phyloP scores from a whole-genome alignment of 2,329 filamentous ascomycete species.

The Fusarium sp. region DNA sequence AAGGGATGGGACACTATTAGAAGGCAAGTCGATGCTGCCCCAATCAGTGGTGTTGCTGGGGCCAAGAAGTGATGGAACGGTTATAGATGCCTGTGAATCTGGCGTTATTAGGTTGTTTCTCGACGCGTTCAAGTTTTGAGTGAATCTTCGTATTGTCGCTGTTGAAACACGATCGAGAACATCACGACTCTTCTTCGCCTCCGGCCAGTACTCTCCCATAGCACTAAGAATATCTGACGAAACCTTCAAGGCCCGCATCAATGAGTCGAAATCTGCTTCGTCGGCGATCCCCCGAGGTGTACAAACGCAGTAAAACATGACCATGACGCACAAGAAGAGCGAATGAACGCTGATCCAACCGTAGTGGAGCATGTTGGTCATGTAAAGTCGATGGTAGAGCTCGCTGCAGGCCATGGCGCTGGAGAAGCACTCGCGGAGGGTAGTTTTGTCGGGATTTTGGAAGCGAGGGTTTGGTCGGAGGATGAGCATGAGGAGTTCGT shows the following conservation, averaged over 20 bases:
- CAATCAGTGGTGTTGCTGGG: not conserved
- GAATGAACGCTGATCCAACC: not conserved
- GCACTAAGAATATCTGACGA: not conserved
- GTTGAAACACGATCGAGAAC: not conserved
- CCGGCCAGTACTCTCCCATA: not conserved
- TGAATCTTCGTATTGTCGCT: not conserved
- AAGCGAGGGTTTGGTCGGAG: not conserved
- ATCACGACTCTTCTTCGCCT: not conserved
- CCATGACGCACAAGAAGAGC: not conserved
- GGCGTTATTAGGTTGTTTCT: not conserved
- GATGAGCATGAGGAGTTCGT: not conserved
- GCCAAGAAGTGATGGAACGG: not conserved
- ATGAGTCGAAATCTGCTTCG: not conserved
- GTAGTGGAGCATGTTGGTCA: not conserved
- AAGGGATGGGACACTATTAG: not conserved
- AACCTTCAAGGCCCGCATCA: not conserved
- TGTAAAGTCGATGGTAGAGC: not conserved
- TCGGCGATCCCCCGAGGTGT: not conserved
- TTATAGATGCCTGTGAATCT: not conserved
- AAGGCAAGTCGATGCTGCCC: not conserved
- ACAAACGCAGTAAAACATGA: not conserved
- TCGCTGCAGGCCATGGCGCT: not conserved
- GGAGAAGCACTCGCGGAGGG: not conserved
- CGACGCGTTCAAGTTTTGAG: not conserved
- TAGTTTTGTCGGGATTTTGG: not conserved